A percentile compares a stretch with the other conserved stretches of the same genome.
Conservation (phyloP, 257 asterid species). For the Primulina tabacum region DNA sequence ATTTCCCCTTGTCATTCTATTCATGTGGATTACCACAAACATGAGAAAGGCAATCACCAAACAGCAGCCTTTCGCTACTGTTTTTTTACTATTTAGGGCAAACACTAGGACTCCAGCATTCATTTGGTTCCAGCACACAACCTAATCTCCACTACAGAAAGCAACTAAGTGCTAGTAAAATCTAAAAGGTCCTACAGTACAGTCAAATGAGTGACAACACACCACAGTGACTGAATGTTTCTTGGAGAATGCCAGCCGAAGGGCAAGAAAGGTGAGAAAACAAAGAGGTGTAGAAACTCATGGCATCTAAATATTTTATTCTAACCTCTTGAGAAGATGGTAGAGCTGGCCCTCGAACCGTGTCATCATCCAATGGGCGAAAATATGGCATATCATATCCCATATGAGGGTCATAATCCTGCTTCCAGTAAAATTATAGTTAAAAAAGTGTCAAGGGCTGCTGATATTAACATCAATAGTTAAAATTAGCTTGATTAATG, state of each 20-base stretch:
- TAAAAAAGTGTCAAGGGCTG: conserved; percentile 1
- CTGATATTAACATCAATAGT: conserved; percentile 10
- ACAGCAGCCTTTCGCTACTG: background rate
- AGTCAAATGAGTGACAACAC: background rate
- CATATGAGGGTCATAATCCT: conserved; percentile 83
- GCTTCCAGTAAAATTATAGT: conserved; percentile 30
- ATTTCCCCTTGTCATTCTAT: background rate
- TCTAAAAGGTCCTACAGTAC: background rate
- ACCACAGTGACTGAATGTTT: background rate
- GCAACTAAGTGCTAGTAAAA: background rate
- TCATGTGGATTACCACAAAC: background rate
- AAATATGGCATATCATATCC: conserved; percentile 82
- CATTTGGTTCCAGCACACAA: conserved; percentile 10
- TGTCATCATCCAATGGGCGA: conserved; percentile 72
- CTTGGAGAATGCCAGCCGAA: background rate
- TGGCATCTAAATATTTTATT: conserved; percentile 20
- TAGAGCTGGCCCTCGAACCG: conserved; percentile 62
- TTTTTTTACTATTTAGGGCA: background rate
- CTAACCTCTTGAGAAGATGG: conserved; percentile 85
- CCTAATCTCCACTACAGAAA: background rate
- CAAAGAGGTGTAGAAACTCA: background rate
- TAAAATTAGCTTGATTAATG: conserved; percentile 16
- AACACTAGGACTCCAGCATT: background rate
- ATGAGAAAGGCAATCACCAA: background rate
- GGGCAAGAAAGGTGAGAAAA: background rate